Evolutionary conservation across 352 stramenopile genomes (phyloP), one percentile per base, ranked within the genome.

Genomic region (Phytophthora capsici): DNA sequence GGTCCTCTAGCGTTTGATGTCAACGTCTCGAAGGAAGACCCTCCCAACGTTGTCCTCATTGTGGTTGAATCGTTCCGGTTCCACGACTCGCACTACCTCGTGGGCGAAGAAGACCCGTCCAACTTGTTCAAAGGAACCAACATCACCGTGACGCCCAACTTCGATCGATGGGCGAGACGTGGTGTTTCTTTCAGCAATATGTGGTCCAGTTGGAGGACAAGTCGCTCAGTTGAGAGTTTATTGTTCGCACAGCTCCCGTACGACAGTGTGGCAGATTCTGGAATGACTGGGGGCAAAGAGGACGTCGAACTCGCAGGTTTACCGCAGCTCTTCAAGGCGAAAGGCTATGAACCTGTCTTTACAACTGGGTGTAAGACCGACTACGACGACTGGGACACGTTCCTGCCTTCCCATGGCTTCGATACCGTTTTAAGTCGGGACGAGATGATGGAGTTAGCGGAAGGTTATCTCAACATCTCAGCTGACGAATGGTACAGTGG

Each of bases 161-260:
- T 88, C 16, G 76, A 89, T 28, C 54, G 50, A 34, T 89, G 75
- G 69, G 76, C 80, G 2, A 73, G 74, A 19, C 71, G 74, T 4
- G 77, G 77, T 23, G 57, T 89, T 8, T 74, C 76, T 1, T 79
- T 89, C 48, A 66, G 48, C 9, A 89, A 85, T 50, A 67, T 88
- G 38, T 90, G 81, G 78, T 90, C 81, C 9, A 88, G 77, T 43
- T 88, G 71, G 69, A 51, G 68, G 12, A 88, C 81, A 14, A 90
- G 78, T 67, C 76, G 81, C 2, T 86, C 81, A 0, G 30, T 90
- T 0, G 78, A 88, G 51, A 86, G 76, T 40, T 73, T 86, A 28
- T 37, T 86, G 20, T 90, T 78, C 49, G 81, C 61, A 0, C 78
- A 90, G 45, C 36, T 89, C 7, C 66, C 78, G 5, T 83, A 78